Percentiles rank a stretch among this genome's conserved stretches.
These are phyloP conservation scores for Sutorius eximius DNA, from an alignment of 1,284 basidiomycete species.

Conservation along the genomic window DNA sequence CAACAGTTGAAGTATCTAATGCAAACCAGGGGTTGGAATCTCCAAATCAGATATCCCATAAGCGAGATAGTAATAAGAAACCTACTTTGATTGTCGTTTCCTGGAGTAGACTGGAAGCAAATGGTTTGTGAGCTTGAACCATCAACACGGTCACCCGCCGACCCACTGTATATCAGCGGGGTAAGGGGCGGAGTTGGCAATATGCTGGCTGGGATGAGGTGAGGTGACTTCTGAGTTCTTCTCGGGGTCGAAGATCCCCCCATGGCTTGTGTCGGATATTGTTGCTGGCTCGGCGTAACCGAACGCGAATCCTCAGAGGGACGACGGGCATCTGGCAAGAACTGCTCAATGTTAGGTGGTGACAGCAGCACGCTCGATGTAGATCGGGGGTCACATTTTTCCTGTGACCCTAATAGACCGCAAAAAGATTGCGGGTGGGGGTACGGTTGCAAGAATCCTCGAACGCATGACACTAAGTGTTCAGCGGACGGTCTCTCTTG, in stretches of 20 bases:
- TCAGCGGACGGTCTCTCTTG: slow-evolving; percentile 5
- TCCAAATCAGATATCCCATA: neutral
- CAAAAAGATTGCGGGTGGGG: neutral
- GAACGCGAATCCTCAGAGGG: neutral
- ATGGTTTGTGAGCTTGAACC: neutral
- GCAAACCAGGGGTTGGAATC: neutral
- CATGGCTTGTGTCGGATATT: too few species aligned
- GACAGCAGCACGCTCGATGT: neutral
- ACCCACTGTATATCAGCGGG: too few species aligned
- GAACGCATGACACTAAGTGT: slow-evolving; percentile 34
- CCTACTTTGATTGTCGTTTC: neutral
- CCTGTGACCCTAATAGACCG: neutral
- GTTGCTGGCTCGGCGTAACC: neutral
- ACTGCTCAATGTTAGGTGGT: too few species aligned
- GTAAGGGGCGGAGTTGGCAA: neutral
- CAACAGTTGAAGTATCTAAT: neutral
- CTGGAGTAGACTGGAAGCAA: neutral
- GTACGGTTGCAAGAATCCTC: neutral
- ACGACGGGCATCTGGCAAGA: neutral
- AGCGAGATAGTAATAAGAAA: neutral
- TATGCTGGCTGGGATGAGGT: too few species aligned
- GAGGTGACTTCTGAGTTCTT: neutral
- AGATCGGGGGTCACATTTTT: neutral
- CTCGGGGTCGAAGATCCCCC: neutral
- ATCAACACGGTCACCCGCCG: neutral